phyloP scores from a whole-genome alignment of 2,329 filamentous ascomycete species.

The Rhinocladiella similis region DNA sequence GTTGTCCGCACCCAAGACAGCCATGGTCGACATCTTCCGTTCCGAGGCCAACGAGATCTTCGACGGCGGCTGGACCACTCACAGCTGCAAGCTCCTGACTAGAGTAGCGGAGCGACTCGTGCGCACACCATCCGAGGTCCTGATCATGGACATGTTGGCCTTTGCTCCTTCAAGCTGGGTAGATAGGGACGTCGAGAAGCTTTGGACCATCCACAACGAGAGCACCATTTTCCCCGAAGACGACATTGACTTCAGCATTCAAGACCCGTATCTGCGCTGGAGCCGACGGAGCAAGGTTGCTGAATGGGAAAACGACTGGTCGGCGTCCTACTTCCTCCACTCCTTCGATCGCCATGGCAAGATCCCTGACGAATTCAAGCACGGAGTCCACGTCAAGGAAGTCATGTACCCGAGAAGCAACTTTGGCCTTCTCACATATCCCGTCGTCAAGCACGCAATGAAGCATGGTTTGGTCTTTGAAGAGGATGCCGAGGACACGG shows the following conservation, averaged over 20 bases:
- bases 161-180: not conserved
- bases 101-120: not conserved
- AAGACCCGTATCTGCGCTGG: not conserved
- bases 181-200: not conserved
- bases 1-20: not conserved
- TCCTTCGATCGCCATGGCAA: not conserved
- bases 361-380: not conserved
- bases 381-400: not conserved
- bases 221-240: not conserved
- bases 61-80: not conserved
- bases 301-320: not conserved
- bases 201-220: not conserved
- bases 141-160: not conserved
- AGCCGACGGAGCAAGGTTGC: not conserved
- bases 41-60: not conserved
- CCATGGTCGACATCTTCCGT: not conserved
- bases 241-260: not conserved
- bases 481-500: not conserved
- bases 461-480: not conserved
- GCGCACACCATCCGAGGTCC: not conserved
- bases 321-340: not conserved
- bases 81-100: not conserved
- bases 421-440: not conserved
- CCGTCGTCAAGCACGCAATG: not conserved
- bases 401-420: constrained; percentile 1